Evolutionary conservation across 305 asterid genomes (phyloP), one percentile per base, ranked within the genome.

Genomic region (Fraxinus nigra): DNA sequence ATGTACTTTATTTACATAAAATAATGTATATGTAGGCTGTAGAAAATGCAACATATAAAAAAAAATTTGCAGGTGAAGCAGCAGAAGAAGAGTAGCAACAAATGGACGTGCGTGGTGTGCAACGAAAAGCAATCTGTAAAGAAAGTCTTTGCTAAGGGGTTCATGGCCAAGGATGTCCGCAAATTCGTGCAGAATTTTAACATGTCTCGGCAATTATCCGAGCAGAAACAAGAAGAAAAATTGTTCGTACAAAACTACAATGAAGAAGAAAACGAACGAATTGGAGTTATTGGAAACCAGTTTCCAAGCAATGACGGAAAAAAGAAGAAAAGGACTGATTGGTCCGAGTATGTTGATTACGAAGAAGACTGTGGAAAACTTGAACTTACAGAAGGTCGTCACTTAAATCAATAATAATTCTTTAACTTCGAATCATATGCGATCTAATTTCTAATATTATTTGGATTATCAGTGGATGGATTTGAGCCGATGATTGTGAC

Each of bases 21-120:
- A 74, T 20, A 9, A 24, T 69, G 48, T 43, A 37, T 78, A n/a
- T 38, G 1, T 32, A 46, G 75, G 61, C 61, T 51, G 22, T 51
- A 8, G 26, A 26, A 26, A 3, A 18, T 34, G 7, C 18, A 16
- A 9, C 20, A 46, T 75, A 37, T 63, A 11, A 78, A 40, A 54
- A 54, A 76, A 11, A 13, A 24, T 37, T 18, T 83, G 79, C 90
- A 95, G 99, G 98, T 95, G 90, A 94, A 94, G 97, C 98, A 95
- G 91, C 89, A 86, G 93, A 95, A 92, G 90, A 95, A 93, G 94
- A 93, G 97, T 84, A 88, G 93, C 90, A 94, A 92, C 87, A 92
- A 88, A 76, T 95, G 99, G 99, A 87, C 16, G 83, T 95, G 99
- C 88, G 98, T 90, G 24, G 94, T 93, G 59, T 95, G 99, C 89